These are phyloP conservation scores for Mucor racemosus DNA, from an alignment of 371 early-diverging fungal genomes.

Conservation along the genomic window DNA sequence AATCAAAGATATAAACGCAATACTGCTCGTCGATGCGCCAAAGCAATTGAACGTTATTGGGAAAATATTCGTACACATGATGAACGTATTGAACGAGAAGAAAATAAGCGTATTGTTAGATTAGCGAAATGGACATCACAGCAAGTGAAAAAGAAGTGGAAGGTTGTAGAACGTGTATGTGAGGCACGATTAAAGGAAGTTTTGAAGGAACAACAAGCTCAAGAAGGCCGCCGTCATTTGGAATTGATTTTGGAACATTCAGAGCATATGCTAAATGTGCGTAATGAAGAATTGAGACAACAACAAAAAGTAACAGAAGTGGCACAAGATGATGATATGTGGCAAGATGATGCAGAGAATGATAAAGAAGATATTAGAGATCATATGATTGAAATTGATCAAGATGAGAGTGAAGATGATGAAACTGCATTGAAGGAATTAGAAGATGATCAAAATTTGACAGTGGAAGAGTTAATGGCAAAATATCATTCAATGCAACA, in stretches of 20 bases:
- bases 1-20: conserved; percentile 51
- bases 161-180: conserved; percentile 63
- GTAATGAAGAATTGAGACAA: conserved; percentile 53
- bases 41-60: conserved; percentile 63
- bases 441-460: conserved; percentile 47
- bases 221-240: conserved; percentile 66
- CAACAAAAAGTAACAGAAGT: conserved; percentile 3
- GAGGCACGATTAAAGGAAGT: conserved; percentile 63
- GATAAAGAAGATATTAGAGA: conserved; percentile 39
- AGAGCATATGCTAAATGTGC: conserved; percentile 72
- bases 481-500: conserved; percentile 35
- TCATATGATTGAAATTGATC: conserved; percentile 38
- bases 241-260: conserved; percentile 75
- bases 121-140: conserved; percentile 71
- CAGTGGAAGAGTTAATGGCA: conserved; percentile 63
- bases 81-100: conserved; percentile 53
- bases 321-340: conserved; percentile 24
- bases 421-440: conserved; percentile 41
- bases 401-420: conserved; percentile 35
- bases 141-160: conserved; percentile 74
- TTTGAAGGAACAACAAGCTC: conserved; percentile 62
- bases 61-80: conserved; percentile 56
- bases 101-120: conserved; percentile 55
- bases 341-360: conserved; percentile 4
- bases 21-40: conserved; percentile 60